Evolutionary conservation across 192 early-diverging fungal genomes (phyloP), one percentile per base, ranked within the genome.

Genomic region (Chytriomyces confervae): DNA sequence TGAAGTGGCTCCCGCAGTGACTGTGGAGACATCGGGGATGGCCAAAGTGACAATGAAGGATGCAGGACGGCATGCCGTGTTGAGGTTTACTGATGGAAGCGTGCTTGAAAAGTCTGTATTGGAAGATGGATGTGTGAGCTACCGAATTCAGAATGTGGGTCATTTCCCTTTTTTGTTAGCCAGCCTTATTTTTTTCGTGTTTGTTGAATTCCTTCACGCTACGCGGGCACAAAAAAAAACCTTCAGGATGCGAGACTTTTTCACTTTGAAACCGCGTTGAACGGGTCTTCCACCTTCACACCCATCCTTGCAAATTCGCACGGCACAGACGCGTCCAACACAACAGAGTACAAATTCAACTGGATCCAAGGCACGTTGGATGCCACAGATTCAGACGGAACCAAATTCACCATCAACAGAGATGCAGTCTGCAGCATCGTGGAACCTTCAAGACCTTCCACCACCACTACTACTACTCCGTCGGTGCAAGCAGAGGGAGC

Each of bases 301-400:
- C 9, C 47, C 53, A 20, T 61, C 9, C 36, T 36, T 36, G 36
- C 36, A 29, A 62, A 64, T n/a, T 61, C 70, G 16, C 50, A 43
- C 10, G 13, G 44, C 7, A 5, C 66, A 50, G 10, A 20, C 23
- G 2, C 7, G 6, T 27, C 5, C 9, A n/a, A 7, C 53, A 46
- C 29, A 44, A 50, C 43, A 13, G 61, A 77, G 20, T 80, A 77
- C 57, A 16, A 43, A 8, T 74, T 81, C 29, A 68, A 84, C 78
- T 84, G 83, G 83, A 23, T 77, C 23, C 53, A 79, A 5, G 83
- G 83, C 7, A 67, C 80, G 11, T 60, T 84, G 16, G 44, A 53
- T 6, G 60, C 62, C 10, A 63, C 27, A 9, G 82, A 84, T 48
- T 29, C 49, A 11, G 11, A 48, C 9, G 77, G 75, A 60, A 79